These are phyloP conservation scores for Incumbomyces delicatus DNA, from an alignment of 2,329 filamentous ascomycete genomes.

Conservation along the genomic window DNA sequence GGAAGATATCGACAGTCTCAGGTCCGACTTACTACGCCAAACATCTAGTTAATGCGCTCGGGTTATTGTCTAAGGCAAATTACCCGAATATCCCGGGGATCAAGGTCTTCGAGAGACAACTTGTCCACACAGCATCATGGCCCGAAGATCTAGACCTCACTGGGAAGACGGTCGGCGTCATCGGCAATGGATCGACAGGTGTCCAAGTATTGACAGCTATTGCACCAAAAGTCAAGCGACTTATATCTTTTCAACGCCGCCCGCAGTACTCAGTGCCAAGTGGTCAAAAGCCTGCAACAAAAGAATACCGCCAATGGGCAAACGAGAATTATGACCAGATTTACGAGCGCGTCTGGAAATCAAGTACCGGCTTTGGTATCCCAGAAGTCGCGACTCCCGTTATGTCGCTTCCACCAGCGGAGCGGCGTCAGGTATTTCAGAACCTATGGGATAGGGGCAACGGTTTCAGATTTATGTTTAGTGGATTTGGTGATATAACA, in stretches of 20 bases:
- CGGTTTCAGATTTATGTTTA: slow-evolving; percentile 31
- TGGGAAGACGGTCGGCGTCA: slow-evolving; percentile 28
- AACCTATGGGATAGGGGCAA: slow-evolving; percentile 24
- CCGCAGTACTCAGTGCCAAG: slow-evolving; percentile 13
- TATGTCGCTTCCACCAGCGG: slow-evolving; percentile 7
- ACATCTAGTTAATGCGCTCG: slow-evolving; percentile 38
- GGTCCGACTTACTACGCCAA: slow-evolving; percentile 21
- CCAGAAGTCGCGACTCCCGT: slow-evolving; percentile 18
- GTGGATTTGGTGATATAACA: slow-evolving; percentile 29
- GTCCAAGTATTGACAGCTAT: not conserved
- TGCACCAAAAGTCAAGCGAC: too few species aligned
- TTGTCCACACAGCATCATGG: slow-evolving; percentile 37
- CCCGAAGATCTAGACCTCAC: slow-evolving; percentile 17
- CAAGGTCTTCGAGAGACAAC: slow-evolving; percentile 27
- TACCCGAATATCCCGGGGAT: slow-evolving; percentile 38
- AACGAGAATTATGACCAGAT: slow-evolving; percentile 29
- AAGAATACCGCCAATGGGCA: slow-evolving; percentile 15
- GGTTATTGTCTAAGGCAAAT: slow-evolving; percentile 48
- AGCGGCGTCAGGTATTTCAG: slow-evolving; percentile 22
- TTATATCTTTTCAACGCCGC: slow-evolving; percentile 9
- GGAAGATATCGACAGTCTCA: slow-evolving; percentile 20
- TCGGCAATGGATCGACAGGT: slow-evolving; percentile 35
- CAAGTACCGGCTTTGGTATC: slow-evolving; percentile 17
- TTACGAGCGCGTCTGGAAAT: slow-evolving; percentile 23
- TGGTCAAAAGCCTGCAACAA: slow-evolving; percentile 7